Evolutionary conservation across 2,329 filamentous ascomycete species (phyloP).

Genomic region (Huntiella bhutanensis): DNA sequence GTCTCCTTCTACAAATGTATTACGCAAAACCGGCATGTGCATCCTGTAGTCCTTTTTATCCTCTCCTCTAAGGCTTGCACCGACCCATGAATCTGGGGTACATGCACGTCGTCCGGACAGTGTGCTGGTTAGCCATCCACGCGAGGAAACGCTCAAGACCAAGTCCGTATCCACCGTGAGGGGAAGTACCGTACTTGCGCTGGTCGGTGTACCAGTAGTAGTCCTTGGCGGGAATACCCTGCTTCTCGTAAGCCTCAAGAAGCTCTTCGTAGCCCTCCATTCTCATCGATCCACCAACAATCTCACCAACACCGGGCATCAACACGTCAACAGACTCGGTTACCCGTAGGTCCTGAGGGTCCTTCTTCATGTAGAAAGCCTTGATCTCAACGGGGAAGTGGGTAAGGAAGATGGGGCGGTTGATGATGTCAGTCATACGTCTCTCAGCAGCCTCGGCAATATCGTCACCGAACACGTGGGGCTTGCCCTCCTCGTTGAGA

Average conservation of each 20-base stretch:
- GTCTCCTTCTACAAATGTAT: no score
- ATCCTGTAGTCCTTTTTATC: no score
- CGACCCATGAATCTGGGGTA: constrained; percentile 68
- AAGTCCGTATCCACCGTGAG: constrained; percentile 83
- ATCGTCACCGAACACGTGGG: constrained; percentile 86
- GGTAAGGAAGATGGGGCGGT: constrained; percentile 84
- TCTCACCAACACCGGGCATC: constrained; percentile 91
- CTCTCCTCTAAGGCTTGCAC: constrained; percentile 45
- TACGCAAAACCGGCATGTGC: no score
- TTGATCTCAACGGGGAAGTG: constrained; percentile 98
- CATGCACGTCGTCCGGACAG: constrained; percentile 48
- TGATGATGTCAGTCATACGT: constrained; percentile 91
- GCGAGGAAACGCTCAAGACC: constrained; percentile 64
- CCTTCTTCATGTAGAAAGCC: constrained; percentile 97
- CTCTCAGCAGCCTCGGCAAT: constrained; percentile 96
- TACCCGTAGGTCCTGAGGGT: constrained; percentile 55
- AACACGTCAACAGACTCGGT: constrained; percentile 78
- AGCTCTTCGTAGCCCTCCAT: constrained; percentile 83
- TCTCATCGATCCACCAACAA: constrained; percentile 91
- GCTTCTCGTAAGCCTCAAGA: constrained; percentile 68
- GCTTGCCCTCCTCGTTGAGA: constrained; percentile 76
- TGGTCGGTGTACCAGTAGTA: constrained; percentile 99
- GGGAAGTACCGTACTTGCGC: constrained; percentile 85
- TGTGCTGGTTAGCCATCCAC: constrained; percentile 45
- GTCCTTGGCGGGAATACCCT: constrained; percentile 63